Conservation (phyloP, 2,329 filamentous ascomycete genomes). For the Colletotrichum coccodes region DNA sequence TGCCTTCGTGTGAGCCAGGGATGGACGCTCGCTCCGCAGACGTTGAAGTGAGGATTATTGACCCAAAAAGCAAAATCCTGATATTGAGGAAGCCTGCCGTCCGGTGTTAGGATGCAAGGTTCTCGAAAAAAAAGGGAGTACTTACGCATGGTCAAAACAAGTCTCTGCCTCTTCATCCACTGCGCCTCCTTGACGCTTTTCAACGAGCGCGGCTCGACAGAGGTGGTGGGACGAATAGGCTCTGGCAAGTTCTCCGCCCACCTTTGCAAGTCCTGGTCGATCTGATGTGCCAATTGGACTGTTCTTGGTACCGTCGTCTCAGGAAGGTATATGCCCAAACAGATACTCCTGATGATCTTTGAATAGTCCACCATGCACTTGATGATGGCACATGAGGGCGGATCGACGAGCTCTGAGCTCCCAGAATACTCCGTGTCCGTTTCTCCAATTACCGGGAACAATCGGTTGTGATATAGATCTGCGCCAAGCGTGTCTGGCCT, state of each 20-base stretch:
- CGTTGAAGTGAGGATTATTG: slow-evolving; percentile 36
- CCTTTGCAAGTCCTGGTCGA: slow-evolving; percentile 37
- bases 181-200: slow-evolving; percentile 35
- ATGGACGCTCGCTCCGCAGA: slow-evolving; percentile 34
- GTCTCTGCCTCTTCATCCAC: slow-evolving; percentile 41
- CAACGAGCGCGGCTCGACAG: slow-evolving; percentile 25
- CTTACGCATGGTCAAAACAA: slow-evolving; percentile 38
- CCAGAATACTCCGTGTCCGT: slow-evolving; percentile 11
- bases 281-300: slow-evolving; percentile 35
- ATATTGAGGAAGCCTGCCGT: slow-evolving; percentile 39
- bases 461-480: slow-evolving; percentile 58
- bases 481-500: slow-evolving; percentile 58
- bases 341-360: slow-evolving; percentile 38
- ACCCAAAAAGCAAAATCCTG: slow-evolving; percentile 40
- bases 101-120: not conserved
- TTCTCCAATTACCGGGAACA: slow-evolving; percentile 38
- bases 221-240: slow-evolving; percentile 35
- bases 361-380: slow-evolving; percentile 41
- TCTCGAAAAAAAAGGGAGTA: not conserved
- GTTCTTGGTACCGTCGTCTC: slow-evolving; percentile 35
- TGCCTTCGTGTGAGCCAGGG: slow-evolving; percentile 32
- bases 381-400: slow-evolving; percentile 40
- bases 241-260: slow-evolving; percentile 38
- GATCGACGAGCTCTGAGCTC: slow-evolving; percentile 34
- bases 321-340: slow-evolving; percentile 38